Evolutionary conservation across 345 rosid genomes (phyloP).

Genomic region (Corchorus capsularis): DNA sequence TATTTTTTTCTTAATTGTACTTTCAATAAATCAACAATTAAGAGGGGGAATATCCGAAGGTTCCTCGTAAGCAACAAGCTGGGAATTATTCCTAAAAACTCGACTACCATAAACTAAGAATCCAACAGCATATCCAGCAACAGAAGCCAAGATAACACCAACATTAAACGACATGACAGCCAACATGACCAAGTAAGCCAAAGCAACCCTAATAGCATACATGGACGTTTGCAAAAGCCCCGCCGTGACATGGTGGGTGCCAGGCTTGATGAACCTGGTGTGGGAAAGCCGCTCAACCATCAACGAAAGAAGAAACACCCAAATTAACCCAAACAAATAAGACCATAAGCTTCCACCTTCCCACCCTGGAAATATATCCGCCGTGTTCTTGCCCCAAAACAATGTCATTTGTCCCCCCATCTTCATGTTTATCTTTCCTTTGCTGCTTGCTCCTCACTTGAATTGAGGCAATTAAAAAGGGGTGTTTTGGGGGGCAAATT

Average conservation of each 20-base stretch:
- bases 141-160: constrained; percentile 30
- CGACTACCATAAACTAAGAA: constrained; percentile 34
- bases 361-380: constrained; percentile 37
- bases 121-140: constrained; percentile 31
- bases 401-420: constrained; percentile 24
- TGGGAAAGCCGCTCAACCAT: constrained; percentile 45
- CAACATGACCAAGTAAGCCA: constrained; percentile 39
- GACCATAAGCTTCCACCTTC: constrained; percentile 20
- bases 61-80: constrained; percentile 5
- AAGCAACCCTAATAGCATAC: constrained; percentile 25
- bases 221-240: constrained; percentile 29
- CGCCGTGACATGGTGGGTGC: not conserved
- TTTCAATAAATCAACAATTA: constrained; percentile 17
- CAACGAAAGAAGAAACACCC: constrained; percentile 37
- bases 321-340: constrained; percentile 30
- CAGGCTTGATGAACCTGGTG: constrained; percentile 22
- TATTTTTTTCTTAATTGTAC: not conserved
- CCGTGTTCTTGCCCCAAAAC: constrained; percentile 32
- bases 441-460: not conserved
- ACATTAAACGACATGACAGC: constrained; percentile 39
- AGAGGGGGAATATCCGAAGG: constrained; percentile 32
- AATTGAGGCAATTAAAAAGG: not conserved
- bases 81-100: constrained; percentile 25
- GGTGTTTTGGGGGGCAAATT: not conserved
- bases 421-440: constrained; percentile 5